Conservation (phyloP, 768 basidiomycete genomes). For the Phanerochaete sordida region DNA sequence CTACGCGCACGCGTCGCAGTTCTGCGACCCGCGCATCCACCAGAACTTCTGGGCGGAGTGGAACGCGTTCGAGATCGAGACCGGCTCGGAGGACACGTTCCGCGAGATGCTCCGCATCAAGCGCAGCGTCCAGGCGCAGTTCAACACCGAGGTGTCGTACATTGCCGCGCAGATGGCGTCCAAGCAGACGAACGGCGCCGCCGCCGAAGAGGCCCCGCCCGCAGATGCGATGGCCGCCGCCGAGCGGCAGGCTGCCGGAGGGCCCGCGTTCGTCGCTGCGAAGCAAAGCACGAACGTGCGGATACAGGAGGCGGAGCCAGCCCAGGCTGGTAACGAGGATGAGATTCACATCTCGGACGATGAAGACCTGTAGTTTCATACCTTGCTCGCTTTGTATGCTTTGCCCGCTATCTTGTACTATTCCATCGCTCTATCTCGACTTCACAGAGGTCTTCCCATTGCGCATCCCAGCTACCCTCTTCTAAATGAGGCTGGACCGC, state of each 20-base stretch:
- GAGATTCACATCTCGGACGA: slow-evolving; percentile 91
- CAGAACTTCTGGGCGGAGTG: slow-evolving; percentile 96
- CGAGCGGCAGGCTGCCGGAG: slow-evolving; percentile 54
- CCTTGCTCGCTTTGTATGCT: slow-evolving; percentile 12
- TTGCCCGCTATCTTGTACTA: slow-evolving; percentile 14
- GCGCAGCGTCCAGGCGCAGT: slow-evolving; percentile 96
- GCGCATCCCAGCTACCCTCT: slow-evolving; percentile 64
- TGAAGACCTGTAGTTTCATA: slow-evolving; percentile 41
- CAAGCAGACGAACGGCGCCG: slow-evolving; percentile 39
- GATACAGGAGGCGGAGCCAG: slow-evolving; percentile 32
- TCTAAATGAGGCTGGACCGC: slow-evolving; percentile 63
- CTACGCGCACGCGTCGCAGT: slow-evolving; percentile 97
- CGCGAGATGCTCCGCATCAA: slow-evolving; percentile 93
- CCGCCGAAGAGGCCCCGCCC: slow-evolving; percentile 27
- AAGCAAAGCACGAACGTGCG: slow-evolving; percentile 42
- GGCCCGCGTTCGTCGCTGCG: slow-evolving; percentile 75
- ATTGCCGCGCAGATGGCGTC: slow-evolving; percentile 82
- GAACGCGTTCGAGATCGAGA: slow-evolving; percentile 98
- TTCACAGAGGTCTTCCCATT: slow-evolving; percentile 76
- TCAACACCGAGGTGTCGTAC: slow-evolving; percentile 95
- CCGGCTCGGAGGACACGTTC: slow-evolving; percentile 98
- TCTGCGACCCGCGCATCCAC: slow-evolving; percentile 93
- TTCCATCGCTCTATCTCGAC: slow-evolving; percentile 78
- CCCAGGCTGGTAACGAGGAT: slow-evolving; percentile 54
- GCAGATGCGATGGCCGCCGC: slow-evolving; percentile 87